phyloP scores from a whole-genome alignment of 2,329 filamentous ascomycete species.

The Hypoxylon sp. region DNA sequence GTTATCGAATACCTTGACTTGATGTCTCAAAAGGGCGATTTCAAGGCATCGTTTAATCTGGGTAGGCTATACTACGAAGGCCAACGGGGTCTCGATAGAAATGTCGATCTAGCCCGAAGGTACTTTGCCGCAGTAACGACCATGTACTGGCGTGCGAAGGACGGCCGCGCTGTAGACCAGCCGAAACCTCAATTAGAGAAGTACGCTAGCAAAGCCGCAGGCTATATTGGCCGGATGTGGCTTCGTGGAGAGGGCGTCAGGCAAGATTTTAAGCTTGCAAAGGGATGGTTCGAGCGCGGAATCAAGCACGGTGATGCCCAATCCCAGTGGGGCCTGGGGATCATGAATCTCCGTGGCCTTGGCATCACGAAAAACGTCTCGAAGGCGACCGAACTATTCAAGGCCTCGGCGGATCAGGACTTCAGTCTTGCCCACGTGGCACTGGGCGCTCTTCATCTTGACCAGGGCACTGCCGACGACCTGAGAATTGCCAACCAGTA shows the following conservation, averaged over 20 bases:
- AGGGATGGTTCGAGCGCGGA: slow-evolving; percentile 86
- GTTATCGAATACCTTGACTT: slow-evolving; percentile 94
- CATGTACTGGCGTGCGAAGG: slow-evolving; percentile 80
- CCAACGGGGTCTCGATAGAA: slow-evolving; percentile 77
- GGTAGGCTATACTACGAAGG: slow-evolving; percentile 92
- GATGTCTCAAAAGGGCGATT: slow-evolving; percentile 89
- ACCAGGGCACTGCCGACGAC: slow-evolving; percentile 79
- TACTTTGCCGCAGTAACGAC: slow-evolving; percentile 85
- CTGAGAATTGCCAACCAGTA: slow-evolving; percentile 83
- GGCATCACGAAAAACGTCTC: slow-evolving; percentile 74
- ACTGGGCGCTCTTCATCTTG: slow-evolving; percentile 84
- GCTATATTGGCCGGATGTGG: slow-evolving; percentile 89
- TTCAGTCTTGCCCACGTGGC: slow-evolving; percentile 83
- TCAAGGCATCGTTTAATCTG: slow-evolving; percentile 86
- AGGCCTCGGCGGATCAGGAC: slow-evolving; percentile 83
- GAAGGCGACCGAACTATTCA: slow-evolving; percentile 80
- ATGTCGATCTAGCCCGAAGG: slow-evolving; percentile 78
- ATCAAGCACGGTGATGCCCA: slow-evolving; percentile 80
- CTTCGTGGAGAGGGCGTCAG: slow-evolving; percentile 85
- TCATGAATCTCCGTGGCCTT: slow-evolving; percentile 85
- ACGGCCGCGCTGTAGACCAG: slow-evolving; percentile 79
- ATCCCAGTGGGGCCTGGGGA: slow-evolving; percentile 84
- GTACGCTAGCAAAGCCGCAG: slow-evolving; percentile 83
- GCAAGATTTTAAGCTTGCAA: slow-evolving; percentile 81
- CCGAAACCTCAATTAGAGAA: slow-evolving; percentile 79